Evolutionary conservation across 371 early-diverging fungal genomes (phyloP).

Genomic region (Mucor mucedo): DNA sequence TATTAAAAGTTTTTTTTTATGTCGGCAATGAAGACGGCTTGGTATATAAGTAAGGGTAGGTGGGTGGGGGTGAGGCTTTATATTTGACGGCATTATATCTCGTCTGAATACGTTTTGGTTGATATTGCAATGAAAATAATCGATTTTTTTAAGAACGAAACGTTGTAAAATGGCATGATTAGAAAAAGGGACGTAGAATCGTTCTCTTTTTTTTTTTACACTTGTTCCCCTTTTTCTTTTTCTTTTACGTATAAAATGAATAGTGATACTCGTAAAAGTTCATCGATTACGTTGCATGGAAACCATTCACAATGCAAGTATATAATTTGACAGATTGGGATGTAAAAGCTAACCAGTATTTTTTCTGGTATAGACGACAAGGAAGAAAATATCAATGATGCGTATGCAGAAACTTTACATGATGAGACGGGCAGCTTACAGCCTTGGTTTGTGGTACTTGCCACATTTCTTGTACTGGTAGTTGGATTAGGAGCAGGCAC

Average conservation of each 20-base stretch:
- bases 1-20: neutral
- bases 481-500: constrained; percentile 53
- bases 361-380: neutral
- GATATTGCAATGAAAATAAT: no score
- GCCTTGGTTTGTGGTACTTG: constrained; percentile 64
- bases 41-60: no score
- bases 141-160: no score
- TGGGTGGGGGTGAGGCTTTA: no score
- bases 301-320: neutral
- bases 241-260: neutral
- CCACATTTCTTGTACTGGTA: constrained; percentile 60
- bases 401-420: constrained; percentile 2
- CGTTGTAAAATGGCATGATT: no score
- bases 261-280: neutral
- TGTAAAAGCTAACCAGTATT: neutral
- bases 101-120: no score
- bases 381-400: neutral
- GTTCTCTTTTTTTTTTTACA: neutral
- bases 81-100: no score
- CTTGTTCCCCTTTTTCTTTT: neutral
- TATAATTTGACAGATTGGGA: neutral
- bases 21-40: no score
- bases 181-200: neutral
- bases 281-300: neutral
- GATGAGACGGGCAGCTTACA: constrained; percentile 16